phyloP scores from a whole-genome alignment of 2,329 filamentous ascomycete genomes.

The Delphinella strobiligena region DNA sequence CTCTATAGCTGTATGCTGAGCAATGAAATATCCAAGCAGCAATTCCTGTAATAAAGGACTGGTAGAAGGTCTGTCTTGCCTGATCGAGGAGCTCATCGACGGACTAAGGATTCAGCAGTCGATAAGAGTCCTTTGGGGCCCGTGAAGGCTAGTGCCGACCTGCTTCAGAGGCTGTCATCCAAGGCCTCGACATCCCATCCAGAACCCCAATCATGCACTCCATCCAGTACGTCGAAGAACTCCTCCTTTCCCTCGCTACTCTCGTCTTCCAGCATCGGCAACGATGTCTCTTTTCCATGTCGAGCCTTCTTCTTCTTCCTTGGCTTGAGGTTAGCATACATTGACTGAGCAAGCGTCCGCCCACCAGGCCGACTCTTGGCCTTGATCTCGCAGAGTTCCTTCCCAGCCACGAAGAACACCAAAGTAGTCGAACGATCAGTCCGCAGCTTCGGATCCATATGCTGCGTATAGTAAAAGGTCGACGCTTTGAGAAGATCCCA shows the following conservation, averaged over 20 bases:
- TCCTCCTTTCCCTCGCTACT: conserved; percentile 5
- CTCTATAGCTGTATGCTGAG: no score
- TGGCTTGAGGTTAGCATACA: conserved; percentile 6
- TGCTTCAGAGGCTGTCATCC: no score
- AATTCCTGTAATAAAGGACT: no score
- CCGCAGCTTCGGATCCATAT: conserved; percentile 1
- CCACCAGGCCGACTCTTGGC: conserved; percentile 8
- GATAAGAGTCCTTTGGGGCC: no score
- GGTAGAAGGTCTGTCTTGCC: no score
- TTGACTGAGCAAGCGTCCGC: not conserved
- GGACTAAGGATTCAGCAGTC: no score
- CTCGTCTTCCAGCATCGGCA: not conserved
- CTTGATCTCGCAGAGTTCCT: conserved; percentile 28
- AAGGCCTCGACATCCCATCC: no score
- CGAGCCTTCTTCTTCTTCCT: conserved; percentile 2
- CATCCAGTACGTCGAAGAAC: no score
- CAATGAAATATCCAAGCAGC: no score
- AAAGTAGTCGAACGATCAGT: conserved; percentile 15
- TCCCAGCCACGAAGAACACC: conserved; percentile 28
- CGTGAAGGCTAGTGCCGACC: no score
- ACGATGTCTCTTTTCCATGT: not conserved
- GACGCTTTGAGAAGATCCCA: conserved; percentile 39
- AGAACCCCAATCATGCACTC: no score
- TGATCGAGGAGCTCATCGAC: no score
- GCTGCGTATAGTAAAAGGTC: conserved; percentile 22